phyloP scores from a whole-genome alignment of 805 yeast species.

The Pichia scutulata region DNA sequence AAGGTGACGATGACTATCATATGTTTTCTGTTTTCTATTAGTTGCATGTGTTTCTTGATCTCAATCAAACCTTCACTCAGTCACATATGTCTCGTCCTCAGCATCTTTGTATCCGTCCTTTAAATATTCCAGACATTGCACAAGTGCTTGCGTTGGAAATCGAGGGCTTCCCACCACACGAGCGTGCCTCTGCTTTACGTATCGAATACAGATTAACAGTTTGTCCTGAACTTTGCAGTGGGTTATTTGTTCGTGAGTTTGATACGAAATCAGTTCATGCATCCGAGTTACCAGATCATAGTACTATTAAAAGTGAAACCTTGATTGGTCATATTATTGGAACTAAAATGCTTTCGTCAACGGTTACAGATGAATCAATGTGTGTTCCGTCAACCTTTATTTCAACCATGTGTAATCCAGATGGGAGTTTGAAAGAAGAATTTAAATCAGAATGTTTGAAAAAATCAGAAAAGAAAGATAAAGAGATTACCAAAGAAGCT shows the following conservation, averaged over 20 bases:
- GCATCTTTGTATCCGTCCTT: constrained; percentile 66
- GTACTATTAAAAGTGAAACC: constrained; percentile 48
- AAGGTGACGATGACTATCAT: not conserved
- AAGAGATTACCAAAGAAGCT: not conserved
- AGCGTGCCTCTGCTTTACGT: constrained; percentile 60
- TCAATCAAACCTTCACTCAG: not conserved
- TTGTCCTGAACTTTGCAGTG: constrained; percentile 89
- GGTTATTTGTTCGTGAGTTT: constrained; percentile 73
- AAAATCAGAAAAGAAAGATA: not conserved
- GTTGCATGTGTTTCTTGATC: not conserved
- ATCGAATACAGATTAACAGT: constrained; percentile 60
- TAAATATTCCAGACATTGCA: constrained; percentile 64
- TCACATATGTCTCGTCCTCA: constrained; percentile 34
- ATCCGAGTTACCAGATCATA: constrained; percentile 35
- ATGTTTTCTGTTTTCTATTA: not conserved
- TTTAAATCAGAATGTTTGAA: not conserved
- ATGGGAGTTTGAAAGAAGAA: constrained; percentile 4
- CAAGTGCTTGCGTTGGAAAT: constrained; percentile 56
- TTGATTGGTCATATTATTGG: constrained; percentile 77
- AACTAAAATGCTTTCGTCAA: constrained; percentile 50
- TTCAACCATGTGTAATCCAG: not conserved
- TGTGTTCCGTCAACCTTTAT: constrained; percentile 34
- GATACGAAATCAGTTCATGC: constrained; percentile 13
- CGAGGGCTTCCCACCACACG: constrained; percentile 60
- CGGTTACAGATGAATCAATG: constrained; percentile 55